Evolutionary conservation across 176 grass and related monocot species (phyloP).

Genomic region (Stipa capillata): DNA sequence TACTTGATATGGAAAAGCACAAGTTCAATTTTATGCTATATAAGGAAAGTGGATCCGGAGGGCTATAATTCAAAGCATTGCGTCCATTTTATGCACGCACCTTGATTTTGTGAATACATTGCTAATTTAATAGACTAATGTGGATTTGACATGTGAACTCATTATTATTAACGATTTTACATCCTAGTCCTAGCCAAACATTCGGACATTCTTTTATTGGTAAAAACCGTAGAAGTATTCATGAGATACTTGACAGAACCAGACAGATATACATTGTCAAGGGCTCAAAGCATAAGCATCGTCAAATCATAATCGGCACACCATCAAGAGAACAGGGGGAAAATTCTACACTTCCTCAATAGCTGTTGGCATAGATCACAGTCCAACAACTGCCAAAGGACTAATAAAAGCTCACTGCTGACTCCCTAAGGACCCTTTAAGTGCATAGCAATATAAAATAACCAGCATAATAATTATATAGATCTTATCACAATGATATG

Average conservation of each 20-base stretch:
- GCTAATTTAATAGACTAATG: too few species aligned
- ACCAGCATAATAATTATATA: too few species aligned
- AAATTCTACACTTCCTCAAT: background rate
- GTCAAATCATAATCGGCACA: background rate
- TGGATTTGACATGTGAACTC: background rate
- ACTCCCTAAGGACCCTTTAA: background rate
- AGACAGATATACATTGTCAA: background rate
- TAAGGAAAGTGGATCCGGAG: too few species aligned
- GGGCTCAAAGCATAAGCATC: background rate
- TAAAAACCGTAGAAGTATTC: background rate
- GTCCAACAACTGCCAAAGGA: background rate
- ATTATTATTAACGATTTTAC: background rate
- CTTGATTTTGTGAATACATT: too few species aligned
- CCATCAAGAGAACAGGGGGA: background rate
- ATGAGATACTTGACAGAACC: background rate
- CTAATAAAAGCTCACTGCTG: background rate
- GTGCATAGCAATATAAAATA: background rate
- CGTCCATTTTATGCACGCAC: too few species aligned
- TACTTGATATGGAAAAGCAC: background rate
- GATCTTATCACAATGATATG: too few species aligned
- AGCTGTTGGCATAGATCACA: background rate
- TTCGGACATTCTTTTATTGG: background rate
- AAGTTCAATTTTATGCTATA: too few species aligned
- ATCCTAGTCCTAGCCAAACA: background rate
- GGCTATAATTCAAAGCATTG: too few species aligned